phyloP scores from a whole-genome alignment of 208 protist species.

The Leishmania amazonensis region DNA sequence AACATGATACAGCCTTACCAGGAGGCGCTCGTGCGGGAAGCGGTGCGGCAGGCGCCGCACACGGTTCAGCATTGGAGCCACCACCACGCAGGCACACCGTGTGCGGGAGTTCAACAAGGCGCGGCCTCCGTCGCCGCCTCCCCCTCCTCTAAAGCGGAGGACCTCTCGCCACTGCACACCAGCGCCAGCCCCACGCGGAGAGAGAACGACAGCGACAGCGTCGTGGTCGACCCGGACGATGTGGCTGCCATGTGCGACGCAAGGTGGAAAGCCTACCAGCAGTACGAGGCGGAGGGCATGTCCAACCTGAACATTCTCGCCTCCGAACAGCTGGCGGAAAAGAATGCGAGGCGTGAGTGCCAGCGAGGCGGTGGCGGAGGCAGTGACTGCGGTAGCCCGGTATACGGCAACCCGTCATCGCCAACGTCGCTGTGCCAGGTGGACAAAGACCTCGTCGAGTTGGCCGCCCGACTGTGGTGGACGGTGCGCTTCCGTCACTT shows the following conservation, averaged over 20 bases:
- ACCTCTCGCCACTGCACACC: neutral
- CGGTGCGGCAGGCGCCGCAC: slow-evolving; percentile 39
- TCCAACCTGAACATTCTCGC: slow-evolving; percentile 27
- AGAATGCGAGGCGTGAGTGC: neutral
- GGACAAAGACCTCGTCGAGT: slow-evolving; percentile 25
- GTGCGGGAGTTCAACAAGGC: neutral
- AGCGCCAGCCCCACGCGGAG: neutral
- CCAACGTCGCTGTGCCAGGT: slow-evolving; percentile 10
- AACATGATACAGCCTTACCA: slow-evolving; percentile 66
- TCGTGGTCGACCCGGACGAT: slow-evolving; percentile 15
- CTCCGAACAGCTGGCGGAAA: slow-evolving; percentile 17
- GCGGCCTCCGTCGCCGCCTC: neutral
- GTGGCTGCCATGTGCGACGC: slow-evolving; percentile 20
- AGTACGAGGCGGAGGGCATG: slow-evolving; percentile 32
- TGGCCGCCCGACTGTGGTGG: slow-evolving; percentile 40
- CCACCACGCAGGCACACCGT: slow-evolving; percentile 2
- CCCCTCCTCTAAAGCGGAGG: no score
- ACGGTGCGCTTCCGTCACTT: slow-evolving; percentile 34
- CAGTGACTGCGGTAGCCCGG: neutral
- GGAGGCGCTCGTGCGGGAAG: slow-evolving; percentile 41
- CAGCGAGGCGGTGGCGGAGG: neutral
- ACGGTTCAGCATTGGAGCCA: slow-evolving; percentile 26
- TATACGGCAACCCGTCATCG: neutral
- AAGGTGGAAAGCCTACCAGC: slow-evolving; percentile 37
- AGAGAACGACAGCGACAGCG: neutral